Evolutionary conservation across 306 rosid genomes (phyloP), one percentile per base, ranked within the genome.

Genomic region (Trifolium fragiferum): DNA sequence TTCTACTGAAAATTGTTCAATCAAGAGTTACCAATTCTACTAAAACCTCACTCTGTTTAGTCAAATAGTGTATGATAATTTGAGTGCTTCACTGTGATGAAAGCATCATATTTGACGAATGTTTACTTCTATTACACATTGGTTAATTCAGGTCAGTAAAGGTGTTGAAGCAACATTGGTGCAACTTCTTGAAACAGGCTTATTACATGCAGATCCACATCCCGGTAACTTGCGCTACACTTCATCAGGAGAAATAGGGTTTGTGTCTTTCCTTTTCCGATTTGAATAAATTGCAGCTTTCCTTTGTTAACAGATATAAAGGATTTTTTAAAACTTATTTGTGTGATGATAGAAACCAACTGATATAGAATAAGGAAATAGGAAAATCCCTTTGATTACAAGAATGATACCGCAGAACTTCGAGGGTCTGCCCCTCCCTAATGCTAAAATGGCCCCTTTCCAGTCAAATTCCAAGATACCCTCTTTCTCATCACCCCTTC

Each of bases 171-270:
- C 97, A 77, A 82, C 91, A 57, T 81, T 93, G 74, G 89, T 89
- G 77, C 98, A 93, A 73, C 97, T 93, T 75, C 97, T 93, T 57
- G 98, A 93, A 87, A 93, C 98, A 7, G 97, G 98, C 74, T 84
- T 93, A 82, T 76, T 91, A 77, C 98, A 93, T 80, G 98, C 98
- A 73, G 98, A 93, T 89, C 98, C 97, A 72, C 98, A 93, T 81
- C 88, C 98, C 57, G 98, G 98, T 77, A 93, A 93, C 92, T 76
- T 93, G 85, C 92, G 96, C 73, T 93, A 88, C 78, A 89, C 93
- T 20, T 76, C 96, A 71, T 84, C 98, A 7, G 96, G 98, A 76
- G 83, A 93, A 86, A 75, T 93, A 74, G 92, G 97, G 98, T 93
- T 84, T 71, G 35, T 79, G 9, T 70, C 66, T 66, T 60, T 38